Percentiles rank a stretch among this genome's conserved stretches.
phyloP scores from a whole-genome alignment of 2,329 filamentous ascomycete species.

The Penicillium sp. region DNA sequence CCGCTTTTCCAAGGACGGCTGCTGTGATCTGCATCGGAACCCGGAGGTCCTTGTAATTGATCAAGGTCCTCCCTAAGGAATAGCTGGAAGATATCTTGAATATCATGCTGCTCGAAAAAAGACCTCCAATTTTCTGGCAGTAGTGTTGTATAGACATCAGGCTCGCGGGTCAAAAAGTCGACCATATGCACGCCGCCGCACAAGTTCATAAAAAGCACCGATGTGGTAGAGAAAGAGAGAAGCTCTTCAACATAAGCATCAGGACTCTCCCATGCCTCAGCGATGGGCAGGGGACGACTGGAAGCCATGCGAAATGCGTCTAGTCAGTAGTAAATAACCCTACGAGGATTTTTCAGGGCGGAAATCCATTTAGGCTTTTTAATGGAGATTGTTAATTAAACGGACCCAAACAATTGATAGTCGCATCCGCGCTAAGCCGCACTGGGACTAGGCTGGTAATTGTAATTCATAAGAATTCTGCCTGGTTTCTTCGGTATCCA shows the following conservation, averaged over 20 bases:
- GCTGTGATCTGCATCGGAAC: background rate
- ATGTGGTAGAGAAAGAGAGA: constrained; percentile 71
- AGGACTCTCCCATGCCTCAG: constrained; percentile 65
- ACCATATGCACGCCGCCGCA: constrained; percentile 94
- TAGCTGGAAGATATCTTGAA: constrained; percentile 76
- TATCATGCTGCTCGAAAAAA: constrained; percentile 72
- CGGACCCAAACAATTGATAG: too few species aligned
- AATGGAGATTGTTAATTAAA: too few species aligned
- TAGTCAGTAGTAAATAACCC: background rate
- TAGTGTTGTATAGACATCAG: constrained; percentile 76
- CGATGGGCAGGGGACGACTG: constrained; percentile 63
- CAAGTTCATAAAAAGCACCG: constrained; percentile 76
- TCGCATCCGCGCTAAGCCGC: too few species aligned
- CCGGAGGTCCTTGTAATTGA: constrained; percentile 29
- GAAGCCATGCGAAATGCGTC: constrained; percentile 45
- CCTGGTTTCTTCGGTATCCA: too few species aligned
- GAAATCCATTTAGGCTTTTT: too few species aligned
- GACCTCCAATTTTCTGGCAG: constrained; percentile 77
- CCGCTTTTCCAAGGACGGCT: constrained; percentile 44
- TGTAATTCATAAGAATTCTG: too few species aligned
- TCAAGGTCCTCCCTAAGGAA: constrained; percentile 75
- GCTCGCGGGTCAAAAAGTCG: constrained; percentile 87
- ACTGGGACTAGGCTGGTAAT: too few species aligned
- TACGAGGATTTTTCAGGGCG: too few species aligned
- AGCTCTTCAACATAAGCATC: constrained; percentile 80